A percentile compares a stretch with the other conserved stretches of the same genome.
Conservation (phyloP, 176 grass and related monocot genomes). For the Bolboschoenus planiculmis region DNA sequence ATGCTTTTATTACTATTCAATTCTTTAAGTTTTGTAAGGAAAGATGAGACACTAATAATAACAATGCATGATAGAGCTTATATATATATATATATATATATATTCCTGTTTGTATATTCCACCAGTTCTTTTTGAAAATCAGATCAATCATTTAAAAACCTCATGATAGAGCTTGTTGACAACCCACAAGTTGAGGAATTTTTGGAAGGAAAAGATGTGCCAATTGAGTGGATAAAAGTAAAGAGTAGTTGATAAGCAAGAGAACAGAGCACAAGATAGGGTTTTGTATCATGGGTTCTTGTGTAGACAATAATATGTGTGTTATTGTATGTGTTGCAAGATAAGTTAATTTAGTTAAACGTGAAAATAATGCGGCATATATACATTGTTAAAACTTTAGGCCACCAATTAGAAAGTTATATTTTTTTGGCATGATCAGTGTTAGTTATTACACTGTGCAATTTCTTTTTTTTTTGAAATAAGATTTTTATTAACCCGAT, state of each 20-base stretch:
- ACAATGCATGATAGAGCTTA: constrained; percentile 9
- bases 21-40: neutral
- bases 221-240: constrained; percentile 8
- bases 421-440: neutral
- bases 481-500: no score
- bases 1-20: neutral
- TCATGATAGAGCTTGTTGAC: constrained; percentile 16
- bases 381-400: neutral
- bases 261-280: neutral
- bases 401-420: neutral
- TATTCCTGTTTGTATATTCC: neutral
- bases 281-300: neutral
- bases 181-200: constrained; percentile 1
- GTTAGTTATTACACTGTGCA: neutral
- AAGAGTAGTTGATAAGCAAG: constrained; percentile 17
- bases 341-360: neutral
- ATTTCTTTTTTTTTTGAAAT: no score
- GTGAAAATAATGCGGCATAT: neutral
- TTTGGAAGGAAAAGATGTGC: neutral
- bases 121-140: neutral
- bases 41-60: neutral
- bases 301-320: neutral
- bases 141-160: constrained; percentile 5
- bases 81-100: no score
- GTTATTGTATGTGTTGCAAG: neutral